Base-by-base conservation (phyloP, 768 basidiomycete species). In the Pholiota conissans region DNA sequence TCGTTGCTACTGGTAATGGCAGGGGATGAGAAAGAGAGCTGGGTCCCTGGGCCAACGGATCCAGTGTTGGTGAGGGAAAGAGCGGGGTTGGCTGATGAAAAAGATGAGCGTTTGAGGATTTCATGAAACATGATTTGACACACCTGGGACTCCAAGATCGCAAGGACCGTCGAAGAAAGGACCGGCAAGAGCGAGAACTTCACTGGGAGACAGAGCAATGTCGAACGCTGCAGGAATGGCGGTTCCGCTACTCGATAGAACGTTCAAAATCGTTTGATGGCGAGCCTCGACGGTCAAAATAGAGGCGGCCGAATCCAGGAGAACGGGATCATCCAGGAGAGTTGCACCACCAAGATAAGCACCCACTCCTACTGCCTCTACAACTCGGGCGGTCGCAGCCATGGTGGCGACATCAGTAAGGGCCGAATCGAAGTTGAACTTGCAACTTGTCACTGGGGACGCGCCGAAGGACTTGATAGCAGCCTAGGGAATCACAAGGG, bases 281-380 rank as follows among this genome's bases (percentile, higher is more conserved):
- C 92, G 86, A n/a, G 90, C 87, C 67, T 94, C 92, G 47, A 91
- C 78, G 27, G 90, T 87, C 70, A 90, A 65, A 67, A 93, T 93
- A 24, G 85, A 84, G 7, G 79, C 88, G 37, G 89, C 90, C n/a
- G 83, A 77, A 52, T 79, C 78, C 49, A 90, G 73, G 55, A 91
- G 65, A 24, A 77, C 71, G 13, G 86, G 84, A 62, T 90, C 84
- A 11, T 73, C 69, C 47, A 93, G 59, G 37, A 90, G 78, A 53
- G 81, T 76, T 6, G 88, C 84, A 52, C 83, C 90, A 56, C 90
- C 90, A 26, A 91, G 82, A 73, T 91, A 92, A 3, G 90, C 91
- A 18, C 76, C 70, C 34, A 92, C 89, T 53, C 92, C 92, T 39
- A 90, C 78, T 55, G 82, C 78, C 74, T 94, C 92, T 18, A 94